Percentiles rank a stretch among this genome's conserved stretches.
phyloP scores from a whole-genome alignment of 345 rosid genomes.

The Gossypium raimondii region DNA sequence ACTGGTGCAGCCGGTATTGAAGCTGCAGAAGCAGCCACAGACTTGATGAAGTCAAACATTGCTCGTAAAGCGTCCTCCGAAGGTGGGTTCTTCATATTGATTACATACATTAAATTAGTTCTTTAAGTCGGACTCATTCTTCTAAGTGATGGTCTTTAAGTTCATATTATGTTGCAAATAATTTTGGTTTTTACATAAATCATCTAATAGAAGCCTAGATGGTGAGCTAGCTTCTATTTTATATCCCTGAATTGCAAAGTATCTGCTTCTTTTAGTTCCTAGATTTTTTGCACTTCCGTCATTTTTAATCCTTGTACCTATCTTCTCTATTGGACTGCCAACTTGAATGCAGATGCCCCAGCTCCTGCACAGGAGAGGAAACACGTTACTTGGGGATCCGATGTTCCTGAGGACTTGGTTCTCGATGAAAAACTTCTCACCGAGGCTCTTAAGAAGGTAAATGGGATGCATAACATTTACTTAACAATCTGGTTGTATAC shows the following conservation, averaged over 20 bases:
- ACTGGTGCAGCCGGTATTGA: constrained; percentile 76
- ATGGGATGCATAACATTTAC: not conserved
- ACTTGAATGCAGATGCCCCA: constrained; percentile 27
- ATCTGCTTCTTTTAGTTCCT: not conserved
- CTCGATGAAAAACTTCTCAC: constrained; percentile 43
- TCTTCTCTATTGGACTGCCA: constrained; percentile 1
- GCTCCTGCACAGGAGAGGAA: constrained; percentile 42
- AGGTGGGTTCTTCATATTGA: constrained; percentile 27
- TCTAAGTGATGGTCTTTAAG: not conserved
- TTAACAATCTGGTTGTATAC: not conserved
- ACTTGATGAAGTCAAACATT: constrained; percentile 68
- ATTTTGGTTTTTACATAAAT: not conserved
- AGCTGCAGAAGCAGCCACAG: constrained; percentile 69
- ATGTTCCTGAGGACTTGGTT: constrained; percentile 39
- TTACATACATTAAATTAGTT: not conserved
- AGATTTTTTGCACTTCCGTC: not conserved
- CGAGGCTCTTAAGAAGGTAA: constrained; percentile 53
- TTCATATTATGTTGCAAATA: not conserved
- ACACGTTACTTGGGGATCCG: constrained; percentile 58
- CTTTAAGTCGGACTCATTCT: not conserved
- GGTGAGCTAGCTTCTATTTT: not conserved
- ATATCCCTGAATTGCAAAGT: not conserved
- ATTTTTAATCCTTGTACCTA: not conserved
- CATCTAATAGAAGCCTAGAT: not conserved
- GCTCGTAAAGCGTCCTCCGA: constrained; percentile 48